A percentile compares a stretch with the other conserved stretches of the same genome.
phyloP scores from a whole-genome alignment of 164 flowering plant species.

The Liriodendron chinense region DNA sequence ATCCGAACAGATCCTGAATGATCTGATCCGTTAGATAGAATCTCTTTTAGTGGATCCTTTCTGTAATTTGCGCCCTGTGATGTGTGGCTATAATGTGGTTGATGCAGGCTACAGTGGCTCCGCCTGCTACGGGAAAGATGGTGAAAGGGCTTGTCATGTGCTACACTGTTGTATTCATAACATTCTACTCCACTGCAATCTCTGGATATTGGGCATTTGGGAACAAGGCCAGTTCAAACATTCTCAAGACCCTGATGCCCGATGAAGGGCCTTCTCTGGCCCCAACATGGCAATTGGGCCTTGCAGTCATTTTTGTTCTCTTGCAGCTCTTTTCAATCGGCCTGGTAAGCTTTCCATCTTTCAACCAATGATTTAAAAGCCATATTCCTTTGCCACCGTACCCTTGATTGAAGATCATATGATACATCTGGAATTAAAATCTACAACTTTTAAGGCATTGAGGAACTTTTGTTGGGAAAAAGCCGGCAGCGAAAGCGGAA shows the following conservation, averaged over 20 bases:
- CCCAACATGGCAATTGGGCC: constrained; percentile 78
- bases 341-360: constrained; percentile 47
- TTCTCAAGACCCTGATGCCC: constrained; percentile 74
- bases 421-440: too few species aligned
- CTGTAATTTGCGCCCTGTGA: neutral
- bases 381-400: neutral
- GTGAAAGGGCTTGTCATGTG: constrained; percentile 85
- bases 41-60: neutral
- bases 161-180: constrained; percentile 68
- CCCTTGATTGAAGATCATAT: too few species aligned
- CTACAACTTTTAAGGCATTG: too few species aligned
- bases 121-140: constrained; percentile 96
- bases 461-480: too few species aligned
- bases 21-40: neutral
- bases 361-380: neutral
- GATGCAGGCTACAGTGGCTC: constrained; percentile 96
- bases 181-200: constrained; percentile 78
- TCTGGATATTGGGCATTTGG: constrained; percentile 94
- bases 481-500: too few species aligned
- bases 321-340: constrained; percentile 94
- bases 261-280: constrained; percentile 85
- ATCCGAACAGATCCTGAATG: neutral
- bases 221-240: constrained; percentile 63
- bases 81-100: neutral
- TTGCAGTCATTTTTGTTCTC: constrained; percentile 71